Evolutionary conservation across 2,329 filamentous ascomycete species (phyloP).

Genomic region (Sarocladium kiliense): DNA sequence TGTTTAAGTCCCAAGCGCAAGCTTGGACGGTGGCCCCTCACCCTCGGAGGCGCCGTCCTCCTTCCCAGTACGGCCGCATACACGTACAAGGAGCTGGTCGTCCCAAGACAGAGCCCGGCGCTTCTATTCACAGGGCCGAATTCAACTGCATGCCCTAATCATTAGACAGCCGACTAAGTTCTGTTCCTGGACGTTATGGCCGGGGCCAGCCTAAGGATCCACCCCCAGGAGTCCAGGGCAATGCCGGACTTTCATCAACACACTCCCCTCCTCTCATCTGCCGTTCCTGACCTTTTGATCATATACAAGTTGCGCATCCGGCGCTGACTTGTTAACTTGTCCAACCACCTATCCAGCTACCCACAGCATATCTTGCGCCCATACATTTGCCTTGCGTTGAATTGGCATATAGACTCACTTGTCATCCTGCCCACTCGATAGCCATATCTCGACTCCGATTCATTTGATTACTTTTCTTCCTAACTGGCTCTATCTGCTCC

Average conservation of each 20-base stretch:
- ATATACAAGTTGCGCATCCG: constrained; percentile 25
- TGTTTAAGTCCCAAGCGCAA: neutral
- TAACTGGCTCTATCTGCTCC: neutral
- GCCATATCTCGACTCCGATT: neutral
- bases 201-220: constrained; percentile 31
- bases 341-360: neutral
- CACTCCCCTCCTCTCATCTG: constrained; percentile 42
- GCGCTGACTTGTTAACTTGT: constrained; percentile 6
- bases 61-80: constrained; percentile 45
- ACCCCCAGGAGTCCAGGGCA: constrained; percentile 32
- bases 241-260: constrained; percentile 44
- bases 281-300: constrained; percentile 33
- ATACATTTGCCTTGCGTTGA: neutral
- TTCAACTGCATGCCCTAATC: constrained; percentile 20
- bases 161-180: constrained; percentile 22
- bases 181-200: constrained; percentile 33
- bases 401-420: constrained; percentile 22
- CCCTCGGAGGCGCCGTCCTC: constrained; percentile 24
- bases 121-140: constrained; percentile 21
- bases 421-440: neutral
- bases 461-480: neutral
- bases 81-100: constrained; percentile 18
- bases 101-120: constrained; percentile 18
- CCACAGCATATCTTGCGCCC: neutral
- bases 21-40: constrained; percentile 4